phyloP scores from a whole-genome alignment of 441 rosid genomes.

The Gossypium aridum region DNA sequence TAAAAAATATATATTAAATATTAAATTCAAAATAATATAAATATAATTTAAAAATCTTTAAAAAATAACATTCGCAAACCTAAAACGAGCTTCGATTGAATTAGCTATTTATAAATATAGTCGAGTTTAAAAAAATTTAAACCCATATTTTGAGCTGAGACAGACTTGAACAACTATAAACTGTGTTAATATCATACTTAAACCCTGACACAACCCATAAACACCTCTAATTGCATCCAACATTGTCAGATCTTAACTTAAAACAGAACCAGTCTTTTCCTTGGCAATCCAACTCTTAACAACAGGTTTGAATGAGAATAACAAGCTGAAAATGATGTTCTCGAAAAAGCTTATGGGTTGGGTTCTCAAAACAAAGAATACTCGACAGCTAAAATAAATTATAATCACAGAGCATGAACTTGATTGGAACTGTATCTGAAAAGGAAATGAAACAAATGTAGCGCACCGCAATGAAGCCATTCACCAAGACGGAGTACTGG shows the following conservation, averaged over 20 bases:
- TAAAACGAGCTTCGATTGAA: too few relatives aligned
- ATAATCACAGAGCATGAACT: neutral
- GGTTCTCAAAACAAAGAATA: constrained; percentile 1
- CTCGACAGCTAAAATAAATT: neutral
- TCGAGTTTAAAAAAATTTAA: too few relatives aligned
- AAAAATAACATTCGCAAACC: too few relatives aligned
- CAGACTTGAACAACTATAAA: too few relatives aligned
- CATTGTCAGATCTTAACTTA: neutral
- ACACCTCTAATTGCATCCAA: neutral
- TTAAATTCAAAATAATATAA: too few relatives aligned
- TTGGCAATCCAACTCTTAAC: neutral
- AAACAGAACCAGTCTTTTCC: neutral
- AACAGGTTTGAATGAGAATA: neutral
- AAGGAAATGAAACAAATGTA: neutral
- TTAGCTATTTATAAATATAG: too few relatives aligned
- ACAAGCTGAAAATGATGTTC: neutral
- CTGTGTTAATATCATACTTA: too few relatives aligned
- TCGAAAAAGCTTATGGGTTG: neutral
- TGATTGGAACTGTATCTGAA: neutral
- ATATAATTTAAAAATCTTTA: too few relatives aligned
- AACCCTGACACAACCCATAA: neutral
- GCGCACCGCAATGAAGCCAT: neutral
- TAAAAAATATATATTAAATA: too few relatives aligned
- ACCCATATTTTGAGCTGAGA: too few relatives aligned
- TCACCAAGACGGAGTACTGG: neutral